Base-by-base conservation (phyloP, 2,329 filamentous ascomycete genomes). In the Nemania sp. region DNA sequence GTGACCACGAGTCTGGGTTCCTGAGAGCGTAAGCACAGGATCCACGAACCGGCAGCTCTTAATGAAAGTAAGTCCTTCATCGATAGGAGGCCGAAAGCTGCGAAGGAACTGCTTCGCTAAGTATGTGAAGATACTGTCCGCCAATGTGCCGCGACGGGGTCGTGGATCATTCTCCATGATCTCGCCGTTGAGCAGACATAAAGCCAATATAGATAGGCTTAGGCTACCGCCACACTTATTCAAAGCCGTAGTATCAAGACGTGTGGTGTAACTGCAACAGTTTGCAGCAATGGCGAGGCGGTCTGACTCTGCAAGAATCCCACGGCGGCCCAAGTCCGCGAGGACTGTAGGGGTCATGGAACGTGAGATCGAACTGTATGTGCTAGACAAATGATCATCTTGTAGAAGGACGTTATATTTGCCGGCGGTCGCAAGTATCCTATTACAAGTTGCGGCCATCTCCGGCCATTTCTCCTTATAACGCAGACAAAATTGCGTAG, bases 111-210 rank as follows among this genome's bases (percentile, higher is more conserved):
- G 66, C 30, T 63, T 63, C 19, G 59, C 52, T 6, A 68, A 31
- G 36, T 63, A 68, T 33, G 61, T 54, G 39, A 61, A 60, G 40
- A 67, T 48, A 45, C 48, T 59, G 39, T 67, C 60, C 28, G 56
- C 53, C 11, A 65, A 60, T 12, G 59, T 58, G 12, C 63, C 62
- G 11, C 43, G 52, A 37, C 19, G 23, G 19, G 42, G 51, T 7
- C 53, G 34, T 7, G 61, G 63, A 22, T 64, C 36, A 40, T 68
- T 68, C 28, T 66, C 63, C 36, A 68, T 57, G 34, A 68, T 63
- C 59, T 68, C 66, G 49, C 66, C 66, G 42, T 68, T 68, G 12
- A 68, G 49, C 5, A 68, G 59, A 40, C 61, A 68, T 3, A 67
- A 50, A 14, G 65, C 57, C 15, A 68, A 56, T 43, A 67, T 60